Conservation (phyloP, 345 rosid species). For the Euphorbia lathyris region DNA sequence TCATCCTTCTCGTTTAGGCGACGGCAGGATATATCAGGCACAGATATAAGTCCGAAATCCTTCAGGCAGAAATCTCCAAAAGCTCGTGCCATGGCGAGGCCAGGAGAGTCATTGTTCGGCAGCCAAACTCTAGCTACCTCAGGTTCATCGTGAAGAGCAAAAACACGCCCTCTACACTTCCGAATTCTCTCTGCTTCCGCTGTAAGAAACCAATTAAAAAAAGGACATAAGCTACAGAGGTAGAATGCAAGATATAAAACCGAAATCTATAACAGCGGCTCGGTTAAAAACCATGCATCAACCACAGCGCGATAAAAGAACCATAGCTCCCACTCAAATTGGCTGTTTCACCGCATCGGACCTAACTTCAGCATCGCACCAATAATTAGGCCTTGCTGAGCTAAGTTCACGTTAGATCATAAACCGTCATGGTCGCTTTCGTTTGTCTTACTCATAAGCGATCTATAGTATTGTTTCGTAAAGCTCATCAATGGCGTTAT, state of each 20-base stretch:
- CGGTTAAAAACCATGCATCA: background rate
- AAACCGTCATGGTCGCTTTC: no score
- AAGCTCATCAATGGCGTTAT: background rate
- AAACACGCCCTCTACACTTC: conserved; percentile 84
- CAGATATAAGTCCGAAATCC: conserved; percentile 93
- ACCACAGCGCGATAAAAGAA: background rate
- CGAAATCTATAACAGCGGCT: background rate
- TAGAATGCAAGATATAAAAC: background rate
- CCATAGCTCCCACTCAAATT: background rate
- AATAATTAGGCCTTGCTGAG: background rate
- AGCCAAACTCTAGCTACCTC: conserved; percentile 97
- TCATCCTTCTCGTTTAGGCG: conserved; percentile 70
- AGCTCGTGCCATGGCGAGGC: conserved; percentile 99
- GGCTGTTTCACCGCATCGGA: background rate
- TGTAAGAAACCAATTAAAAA: conserved; percentile 25
- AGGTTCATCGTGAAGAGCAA: conserved; percentile 94
- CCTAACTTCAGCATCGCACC: background rate
- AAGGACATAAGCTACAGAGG: background rate
- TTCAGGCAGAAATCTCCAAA: conserved; percentile 98
- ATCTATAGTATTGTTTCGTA: background rate
- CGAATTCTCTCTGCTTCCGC: conserved; percentile 94
- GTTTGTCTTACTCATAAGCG: no score
- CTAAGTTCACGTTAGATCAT: no score
- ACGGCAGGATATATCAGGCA: conserved; percentile 76
- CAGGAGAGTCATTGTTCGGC: conserved; percentile 90